A percentile compares a stretch with the other conserved stretches of the same genome.
Conservation (phyloP, 2,329 filamentous ascomycete species). For the Neofusicoccum sp. region DNA sequence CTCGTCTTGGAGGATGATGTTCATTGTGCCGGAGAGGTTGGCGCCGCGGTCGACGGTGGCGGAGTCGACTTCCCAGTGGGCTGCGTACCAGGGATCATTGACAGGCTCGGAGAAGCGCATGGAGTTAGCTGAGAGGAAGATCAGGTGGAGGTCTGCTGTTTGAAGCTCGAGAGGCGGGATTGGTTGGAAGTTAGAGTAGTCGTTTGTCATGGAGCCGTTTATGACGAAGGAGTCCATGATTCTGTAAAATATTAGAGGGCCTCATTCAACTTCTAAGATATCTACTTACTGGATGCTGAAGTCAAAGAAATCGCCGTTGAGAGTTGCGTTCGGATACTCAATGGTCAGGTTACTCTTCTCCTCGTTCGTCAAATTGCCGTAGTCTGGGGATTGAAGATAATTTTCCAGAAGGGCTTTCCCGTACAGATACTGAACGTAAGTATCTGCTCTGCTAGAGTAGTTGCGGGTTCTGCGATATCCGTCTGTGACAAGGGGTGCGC, state of each 20-base stretch:
- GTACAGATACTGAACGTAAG: not conserved
- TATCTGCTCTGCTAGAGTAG: not conserved
- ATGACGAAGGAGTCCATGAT: not conserved
- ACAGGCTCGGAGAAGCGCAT: constrained; percentile 24
- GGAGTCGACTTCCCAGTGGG: not conserved
- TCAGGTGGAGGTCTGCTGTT: not conserved
- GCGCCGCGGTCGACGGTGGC: not conserved
- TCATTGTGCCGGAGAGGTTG: not conserved
- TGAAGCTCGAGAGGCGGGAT: not conserved
- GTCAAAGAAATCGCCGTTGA: not conserved
- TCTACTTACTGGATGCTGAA: not conserved
- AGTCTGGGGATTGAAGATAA: not conserved
- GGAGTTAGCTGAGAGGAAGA: constrained; percentile 30
- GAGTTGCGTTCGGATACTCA: not conserved
- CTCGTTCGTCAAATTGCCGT: not conserved
- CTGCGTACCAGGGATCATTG: not conserved
- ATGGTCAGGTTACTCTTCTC: not conserved
- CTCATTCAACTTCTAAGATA: not conserved
- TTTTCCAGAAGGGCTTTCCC: not conserved
- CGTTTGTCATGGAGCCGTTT: not conserved
- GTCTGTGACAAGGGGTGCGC: constrained; percentile 19
- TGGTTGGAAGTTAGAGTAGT: not conserved
- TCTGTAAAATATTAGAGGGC: not conserved
- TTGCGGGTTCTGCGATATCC: not conserved
- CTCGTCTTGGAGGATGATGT: not conserved